These are phyloP conservation scores for Pseudogymnoascus sp. DNA, from an alignment of 2,329 filamentous ascomycete species.

Conservation along the genomic window DNA sequence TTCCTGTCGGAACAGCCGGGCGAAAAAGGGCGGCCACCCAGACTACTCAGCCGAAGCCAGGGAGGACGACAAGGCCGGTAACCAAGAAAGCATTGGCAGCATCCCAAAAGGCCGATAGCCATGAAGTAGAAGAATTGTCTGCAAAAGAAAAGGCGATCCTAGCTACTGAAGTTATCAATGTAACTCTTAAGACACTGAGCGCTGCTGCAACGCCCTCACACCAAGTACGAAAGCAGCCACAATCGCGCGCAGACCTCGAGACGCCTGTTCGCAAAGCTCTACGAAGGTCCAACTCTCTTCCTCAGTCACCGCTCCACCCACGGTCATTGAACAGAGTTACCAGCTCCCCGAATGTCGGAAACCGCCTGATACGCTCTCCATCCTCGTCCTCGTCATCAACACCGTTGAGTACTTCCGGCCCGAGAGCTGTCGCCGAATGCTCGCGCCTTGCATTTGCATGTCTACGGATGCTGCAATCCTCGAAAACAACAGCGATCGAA, in stretches of 20 bases:
- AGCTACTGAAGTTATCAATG: conserved; percentile 67
- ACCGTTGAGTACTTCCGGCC: conserved; percentile 20
- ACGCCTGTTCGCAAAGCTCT: conserved; percentile 34
- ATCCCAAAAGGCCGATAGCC: neutral
- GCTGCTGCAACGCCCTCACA: conserved; percentile 50
- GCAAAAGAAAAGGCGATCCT: conserved; percentile 56
- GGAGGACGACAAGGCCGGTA: conserved; percentile 24
- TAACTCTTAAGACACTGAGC: conserved; percentile 58
- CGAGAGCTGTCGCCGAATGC: conserved; percentile 47
- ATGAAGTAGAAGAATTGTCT: conserved; percentile 34
- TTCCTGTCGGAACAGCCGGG: neutral
- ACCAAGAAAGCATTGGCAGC: conserved; percentile 24
- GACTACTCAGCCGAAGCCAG: conserved; percentile 11
- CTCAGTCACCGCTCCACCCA: conserved; percentile 53
- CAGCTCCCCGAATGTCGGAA: conserved; percentile 49
- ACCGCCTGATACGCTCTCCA: conserved; percentile 30
- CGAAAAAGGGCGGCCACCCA: neutral
- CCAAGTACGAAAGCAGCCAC: conserved; percentile 17
- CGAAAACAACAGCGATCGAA: conserved; percentile 41
- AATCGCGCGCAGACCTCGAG: conserved; percentile 31
- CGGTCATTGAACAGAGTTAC: conserved; percentile 52
- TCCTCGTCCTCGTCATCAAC: conserved; percentile 26
- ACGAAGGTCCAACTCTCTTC: conserved; percentile 47
- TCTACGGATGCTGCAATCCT: conserved; percentile 48
- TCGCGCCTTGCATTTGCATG: conserved; percentile 58